Conservation (phyloP, 495 filamentous ascomycete species). For the Hypoxylon cercidicola region DNA sequence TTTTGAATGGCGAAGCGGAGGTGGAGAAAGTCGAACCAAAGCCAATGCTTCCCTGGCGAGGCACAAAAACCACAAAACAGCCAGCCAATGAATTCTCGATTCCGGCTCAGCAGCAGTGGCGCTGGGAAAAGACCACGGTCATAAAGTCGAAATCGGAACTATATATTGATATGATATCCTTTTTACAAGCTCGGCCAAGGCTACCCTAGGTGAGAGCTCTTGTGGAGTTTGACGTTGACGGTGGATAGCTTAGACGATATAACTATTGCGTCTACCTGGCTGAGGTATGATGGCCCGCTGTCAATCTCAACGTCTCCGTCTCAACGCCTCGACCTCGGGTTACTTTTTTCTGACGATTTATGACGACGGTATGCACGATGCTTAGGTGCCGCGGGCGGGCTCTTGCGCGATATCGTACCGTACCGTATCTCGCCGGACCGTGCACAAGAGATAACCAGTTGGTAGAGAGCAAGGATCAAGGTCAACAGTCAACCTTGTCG, state of each 20-base stretch:
- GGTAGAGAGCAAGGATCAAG: conserved; percentile 28
- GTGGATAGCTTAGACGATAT: neutral
- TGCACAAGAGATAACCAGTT: conserved; percentile 27
- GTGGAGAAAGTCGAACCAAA: conserved; percentile 37
- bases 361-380: conserved; percentile 12
- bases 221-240: conserved; percentile 30
- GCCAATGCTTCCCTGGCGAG: conserved; percentile 36
- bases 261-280: neutral
- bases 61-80: conserved; percentile 22
- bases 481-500: conserved; percentile 36
- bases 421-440: conserved; percentile 16
- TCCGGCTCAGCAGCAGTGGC: conserved; percentile 31
- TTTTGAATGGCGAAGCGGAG: conserved; percentile 43
- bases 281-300: no score
- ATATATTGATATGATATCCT: neutral
- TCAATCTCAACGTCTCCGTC: no score
- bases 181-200: conserved; percentile 12
- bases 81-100: conserved; percentile 32
- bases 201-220: conserved; percentile 15
- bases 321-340: neutral
- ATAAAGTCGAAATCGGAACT: conserved; percentile 4
- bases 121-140: conserved; percentile 27
- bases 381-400: conserved; percentile 19
- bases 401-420: conserved; percentile 7
- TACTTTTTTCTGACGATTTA: conserved; percentile 6